A percentile compares a stretch with the other conserved stretches of the same genome.
Evolutionary conservation across 106 monocot genomes (phyloP).

Genomic region (Hemerocallis citrina): DNA sequence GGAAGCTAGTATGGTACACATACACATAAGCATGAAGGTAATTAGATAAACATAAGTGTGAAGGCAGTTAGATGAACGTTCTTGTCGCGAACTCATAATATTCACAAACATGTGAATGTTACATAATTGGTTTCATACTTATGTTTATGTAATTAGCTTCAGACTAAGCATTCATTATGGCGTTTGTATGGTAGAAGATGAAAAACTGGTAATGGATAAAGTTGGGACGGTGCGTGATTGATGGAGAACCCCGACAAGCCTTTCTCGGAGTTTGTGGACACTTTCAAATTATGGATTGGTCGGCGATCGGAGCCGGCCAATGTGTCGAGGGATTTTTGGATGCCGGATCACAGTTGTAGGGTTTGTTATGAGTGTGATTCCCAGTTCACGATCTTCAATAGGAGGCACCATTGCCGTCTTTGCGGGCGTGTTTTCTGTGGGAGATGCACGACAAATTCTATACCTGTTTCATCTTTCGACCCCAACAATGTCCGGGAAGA

Average conservation of each 20-base stretch:
- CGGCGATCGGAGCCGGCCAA: constrained; percentile 45
- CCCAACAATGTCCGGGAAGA: constrained; percentile 16
- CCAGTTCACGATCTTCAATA: constrained; percentile 75
- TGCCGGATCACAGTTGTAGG: constrained; percentile 82
- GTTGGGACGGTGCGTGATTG: neutral
- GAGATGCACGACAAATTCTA: constrained; percentile 63
- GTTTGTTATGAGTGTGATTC: constrained; percentile 87
- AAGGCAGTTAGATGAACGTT: too few species aligned
- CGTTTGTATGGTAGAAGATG: neutral
- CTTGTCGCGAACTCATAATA: too few species aligned
- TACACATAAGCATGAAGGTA: too few species aligned
- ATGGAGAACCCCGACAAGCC: constrained; percentile 21
- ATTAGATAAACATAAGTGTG: too few species aligned
- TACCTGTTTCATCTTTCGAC: constrained; percentile 33
- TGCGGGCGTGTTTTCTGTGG: constrained; percentile 96
- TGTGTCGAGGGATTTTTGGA: constrained; percentile 85
- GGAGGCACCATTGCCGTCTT: constrained; percentile 83
- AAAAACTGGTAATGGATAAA: neutral
- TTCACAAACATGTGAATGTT: too few species aligned
- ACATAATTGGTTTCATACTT: too few species aligned
- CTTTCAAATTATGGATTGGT: constrained; percentile 63
- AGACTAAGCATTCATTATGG: too few species aligned
- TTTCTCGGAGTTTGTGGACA: constrained; percentile 40
- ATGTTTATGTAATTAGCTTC: too few species aligned
- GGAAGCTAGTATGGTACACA: too few species aligned